Evolutionary conservation across 306 rosid species (phyloP), one percentile per base, ranked within the genome.

Genomic region (Cicer arietinum): DNA sequence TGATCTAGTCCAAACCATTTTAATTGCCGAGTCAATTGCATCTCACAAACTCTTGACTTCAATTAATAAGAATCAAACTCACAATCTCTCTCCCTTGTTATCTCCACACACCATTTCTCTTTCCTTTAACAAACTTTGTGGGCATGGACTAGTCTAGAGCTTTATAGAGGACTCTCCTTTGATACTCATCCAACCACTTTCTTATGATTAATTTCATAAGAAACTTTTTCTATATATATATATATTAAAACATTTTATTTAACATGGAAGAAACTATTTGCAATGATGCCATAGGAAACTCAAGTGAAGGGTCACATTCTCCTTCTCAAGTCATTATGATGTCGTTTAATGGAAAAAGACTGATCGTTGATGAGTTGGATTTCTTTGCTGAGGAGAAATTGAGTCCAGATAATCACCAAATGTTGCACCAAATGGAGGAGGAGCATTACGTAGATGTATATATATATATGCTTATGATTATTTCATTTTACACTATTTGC

Each of bases 1-100:
- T 88, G 88, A 85, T 85, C 89, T 66, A 74, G 88, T 84, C 81
- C 69, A 73, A 85, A 60, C 86, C 85, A 77, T 69, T 77, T 76
- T 88, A 74, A 61, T 69, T 84, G 89, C 89, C 85, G 88, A 74
- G 85, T 85, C 84, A 66, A 73, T 77, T 84, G 89, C 88, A 51
- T 77, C 80, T 77, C 79, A 16, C 56, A 18, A 30, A 50, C 74
- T 61, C 60, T 64, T 65, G 79, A 77, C 84, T 86, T 68, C 77
- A 59, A 82, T 68, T 64, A 20, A 13, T 56, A 12, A 57, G 0
- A 9, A 22, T 46, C 62, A 40, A 6, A 45, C 30, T 12, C 35
- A 22, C 30, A 51, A 51, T n/a, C 74, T 57, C 43, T 69, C 75
- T 44, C 50, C 42, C 46, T 47, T 22, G 14, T 71, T 44, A 40